Evolutionary conservation across 2,329 filamentous ascomycete genomes (phyloP).

Genomic region (Phialophora expanda): DNA sequence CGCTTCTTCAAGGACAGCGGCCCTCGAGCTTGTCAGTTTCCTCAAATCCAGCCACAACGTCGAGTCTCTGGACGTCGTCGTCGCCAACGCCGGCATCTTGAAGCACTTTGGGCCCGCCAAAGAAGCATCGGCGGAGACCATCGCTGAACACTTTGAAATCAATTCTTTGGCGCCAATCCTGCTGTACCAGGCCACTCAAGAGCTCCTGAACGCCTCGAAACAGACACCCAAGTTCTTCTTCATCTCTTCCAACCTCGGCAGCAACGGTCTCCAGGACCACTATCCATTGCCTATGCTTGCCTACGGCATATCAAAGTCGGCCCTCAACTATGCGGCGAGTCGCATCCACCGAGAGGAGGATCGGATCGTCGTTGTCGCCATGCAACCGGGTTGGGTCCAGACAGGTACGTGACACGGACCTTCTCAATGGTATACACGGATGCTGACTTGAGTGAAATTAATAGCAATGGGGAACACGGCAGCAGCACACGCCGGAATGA

Average conservation of each 20-base stretch:
- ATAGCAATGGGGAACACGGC: constrained; percentile 35
- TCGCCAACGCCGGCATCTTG: constrained; percentile 58
- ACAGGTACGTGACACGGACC: constrained; percentile 30
- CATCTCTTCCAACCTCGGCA: constrained; percentile 47
- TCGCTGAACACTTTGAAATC: constrained; percentile 49
- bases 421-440: neutral
- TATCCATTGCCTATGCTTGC: constrained; percentile 29
- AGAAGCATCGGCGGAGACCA: constrained; percentile 46
- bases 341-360: constrained; percentile 40
- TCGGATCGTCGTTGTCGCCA: constrained; percentile 39
- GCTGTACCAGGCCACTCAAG: constrained; percentile 46
- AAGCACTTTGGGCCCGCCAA: constrained; percentile 43
- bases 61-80: constrained; percentile 54
- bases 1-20: constrained; percentile 43
- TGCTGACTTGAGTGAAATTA: constrained; percentile 37
- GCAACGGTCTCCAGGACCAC: constrained; percentile 43
- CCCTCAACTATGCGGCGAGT: constrained; percentile 37
- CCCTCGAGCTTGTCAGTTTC: constrained; percentile 42
- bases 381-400: constrained; percentile 45
- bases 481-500: constrained; percentile 22
- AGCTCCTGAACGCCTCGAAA: constrained; percentile 43
- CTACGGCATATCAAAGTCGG: constrained; percentile 41
- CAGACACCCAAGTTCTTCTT: constrained; percentile 47
- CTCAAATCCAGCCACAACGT: constrained; percentile 45
- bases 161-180: constrained; percentile 48